These are phyloP conservation scores for Ilyonectria sp. DNA, from an alignment of 2,329 filamentous ascomycete genomes.

Conservation along the genomic window DNA sequence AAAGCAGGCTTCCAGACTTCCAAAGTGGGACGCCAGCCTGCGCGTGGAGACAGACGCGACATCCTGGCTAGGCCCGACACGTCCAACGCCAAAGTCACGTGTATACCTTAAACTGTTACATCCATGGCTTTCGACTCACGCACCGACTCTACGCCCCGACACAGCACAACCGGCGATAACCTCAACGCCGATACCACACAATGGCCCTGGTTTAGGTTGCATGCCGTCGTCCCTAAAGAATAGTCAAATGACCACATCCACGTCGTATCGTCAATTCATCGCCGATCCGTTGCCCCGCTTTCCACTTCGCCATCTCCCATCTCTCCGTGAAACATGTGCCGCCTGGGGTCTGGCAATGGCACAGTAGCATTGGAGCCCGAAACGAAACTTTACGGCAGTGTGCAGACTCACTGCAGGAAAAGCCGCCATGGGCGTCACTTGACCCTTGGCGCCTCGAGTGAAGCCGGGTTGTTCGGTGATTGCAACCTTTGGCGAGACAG, in stretches of 20 bases:
- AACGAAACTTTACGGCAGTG: conserved; percentile 6
- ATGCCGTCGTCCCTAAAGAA: neutral
- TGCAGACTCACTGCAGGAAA: neutral
- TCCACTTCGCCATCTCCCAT: neutral
- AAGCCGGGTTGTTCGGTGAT: conserved; percentile 8
- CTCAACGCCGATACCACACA: neutral
- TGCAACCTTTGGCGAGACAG: neutral
- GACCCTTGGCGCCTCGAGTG: neutral
- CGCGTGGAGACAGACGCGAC: conserved; percentile 44
- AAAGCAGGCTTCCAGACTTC: neutral
- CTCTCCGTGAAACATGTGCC: neutral
- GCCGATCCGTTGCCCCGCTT: neutral
- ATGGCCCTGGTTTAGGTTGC: neutral
- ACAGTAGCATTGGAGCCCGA: conserved; percentile 6
- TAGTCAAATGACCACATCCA: neutral
- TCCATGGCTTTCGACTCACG: neutral
- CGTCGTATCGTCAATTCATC: neutral
- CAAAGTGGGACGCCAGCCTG: conserved; percentile 25
- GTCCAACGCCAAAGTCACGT: conserved; percentile 49
- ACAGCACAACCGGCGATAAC: neutral
- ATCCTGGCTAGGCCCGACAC: conserved; percentile 22
- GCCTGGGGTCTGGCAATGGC: neutral
- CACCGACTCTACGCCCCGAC: neutral
- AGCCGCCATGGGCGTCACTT: neutral
- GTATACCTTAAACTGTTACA: neutral